Evolutionary conservation across 1,139 yeast genomes (phyloP).

Genomic region (Pneumocystis wakefieldiae): DNA sequence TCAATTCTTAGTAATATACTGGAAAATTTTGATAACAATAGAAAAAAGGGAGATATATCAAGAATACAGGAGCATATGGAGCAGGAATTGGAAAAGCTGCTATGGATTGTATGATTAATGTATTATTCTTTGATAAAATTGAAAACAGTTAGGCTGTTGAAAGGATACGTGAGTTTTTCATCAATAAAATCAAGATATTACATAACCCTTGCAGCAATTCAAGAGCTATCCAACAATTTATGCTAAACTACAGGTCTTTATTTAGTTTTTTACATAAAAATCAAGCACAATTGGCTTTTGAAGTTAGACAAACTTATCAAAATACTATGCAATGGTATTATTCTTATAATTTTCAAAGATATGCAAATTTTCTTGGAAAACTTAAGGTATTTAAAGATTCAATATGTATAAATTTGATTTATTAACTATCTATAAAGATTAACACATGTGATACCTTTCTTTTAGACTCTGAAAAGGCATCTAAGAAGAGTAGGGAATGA

Average conservation of each 20-base stretch:
- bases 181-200: slow-evolving; percentile 46
- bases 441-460: background rate
- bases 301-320: slow-evolving; percentile 62
- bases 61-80: slow-evolving; percentile 8
- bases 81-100: slow-evolving; percentile 3
- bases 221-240: slow-evolving; percentile 51
- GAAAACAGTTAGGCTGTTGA: slow-evolving; percentile 43
- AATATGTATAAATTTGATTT: background rate
- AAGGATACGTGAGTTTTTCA: slow-evolving; percentile 55
- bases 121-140: slow-evolving; percentile 25
- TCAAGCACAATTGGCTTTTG: slow-evolving; percentile 55
- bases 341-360: slow-evolving; percentile 59
- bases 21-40: slow-evolving; percentile 5
- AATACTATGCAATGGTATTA: slow-evolving; percentile 93
- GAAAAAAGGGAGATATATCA: slow-evolving; percentile 7
- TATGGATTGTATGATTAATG: slow-evolving; percentile 12
- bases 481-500: background rate
- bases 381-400: background rate
- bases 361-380: slow-evolving; percentile 55
- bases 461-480: background rate
- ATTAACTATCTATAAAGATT: background rate
- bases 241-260: slow-evolving; percentile 46
- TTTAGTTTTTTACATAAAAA: slow-evolving; percentile 41
- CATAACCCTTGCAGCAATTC: slow-evolving; percentile 42
- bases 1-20: slow-evolving; percentile 12